These are phyloP conservation scores for Xerocomellus dryophilus DNA, from an alignment of 768 basidiomycete species.

Conservation along the genomic window DNA sequence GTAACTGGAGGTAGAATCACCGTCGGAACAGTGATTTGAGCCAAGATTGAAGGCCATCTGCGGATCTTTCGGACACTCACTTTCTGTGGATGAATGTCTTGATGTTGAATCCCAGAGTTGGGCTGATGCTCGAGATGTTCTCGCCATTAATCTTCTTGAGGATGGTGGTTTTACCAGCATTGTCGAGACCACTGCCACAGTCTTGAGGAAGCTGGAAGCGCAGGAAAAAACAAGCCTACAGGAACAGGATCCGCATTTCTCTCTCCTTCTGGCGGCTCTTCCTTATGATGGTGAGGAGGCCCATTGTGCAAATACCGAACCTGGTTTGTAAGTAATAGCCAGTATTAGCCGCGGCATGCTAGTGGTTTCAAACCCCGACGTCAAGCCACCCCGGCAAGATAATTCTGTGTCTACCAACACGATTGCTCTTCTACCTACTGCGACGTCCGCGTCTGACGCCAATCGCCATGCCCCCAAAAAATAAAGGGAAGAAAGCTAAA, in stretches of 20 bases:
- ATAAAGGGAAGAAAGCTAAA: conserved; percentile 87
- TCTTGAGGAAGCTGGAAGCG: conserved; percentile 15
- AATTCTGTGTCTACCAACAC: background rate
- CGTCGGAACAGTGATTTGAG: conserved; percentile 22
- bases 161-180: conserved; percentile 98
- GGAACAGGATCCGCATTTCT: conserved; percentile 94
- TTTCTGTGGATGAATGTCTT: conserved; percentile 91
- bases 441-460: background rate
- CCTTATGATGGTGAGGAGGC: conserved; percentile 92
- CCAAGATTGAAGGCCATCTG: conserved; percentile 12
- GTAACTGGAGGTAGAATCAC: conserved; percentile 35
- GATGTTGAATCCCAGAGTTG: conserved; percentile 98
- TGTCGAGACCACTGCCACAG: conserved; percentile 81
- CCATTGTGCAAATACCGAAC: conserved; percentile 49
- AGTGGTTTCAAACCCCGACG: conserved; percentile 14
- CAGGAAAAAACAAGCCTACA: conserved; percentile 46
- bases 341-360: too few species aligned
- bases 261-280: conserved; percentile 95
- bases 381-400: conserved; percentile 18
- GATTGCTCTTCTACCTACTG: background rate
- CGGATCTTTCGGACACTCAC: conserved; percentile 45
- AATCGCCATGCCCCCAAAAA: conserved; percentile 48
- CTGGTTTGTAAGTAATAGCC: background rate
- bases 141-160: conserved; percentile 93
- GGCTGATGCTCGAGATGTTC: conserved; percentile 83